Base-by-base conservation (phyloP, 2,329 filamentous ascomycete genomes). In the Fusarium sp. region DNA sequence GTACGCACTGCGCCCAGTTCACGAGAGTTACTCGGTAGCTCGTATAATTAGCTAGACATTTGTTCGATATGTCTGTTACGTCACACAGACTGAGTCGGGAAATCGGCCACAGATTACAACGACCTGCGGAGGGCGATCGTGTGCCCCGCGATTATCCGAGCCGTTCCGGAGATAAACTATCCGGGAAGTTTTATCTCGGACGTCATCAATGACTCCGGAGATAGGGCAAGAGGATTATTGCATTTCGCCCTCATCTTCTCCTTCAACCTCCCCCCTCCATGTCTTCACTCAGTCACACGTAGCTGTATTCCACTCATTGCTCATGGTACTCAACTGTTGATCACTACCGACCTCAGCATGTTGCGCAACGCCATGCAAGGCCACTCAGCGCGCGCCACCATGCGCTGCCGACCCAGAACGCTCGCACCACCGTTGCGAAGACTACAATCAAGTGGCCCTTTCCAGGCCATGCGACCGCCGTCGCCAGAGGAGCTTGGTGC, bases 401-500 rank as follows among this genome's bases (percentile, higher is more conserved):
- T 75, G 77, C 64, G 78, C 77, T 65, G 71, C 75, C 58, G 74
- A 75, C 35, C 79, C 82, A 39, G 84, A 84, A 69, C 92, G 90
- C 79, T 89, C 89, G n/a, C 24, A n/a, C 31, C 62, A 18, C 24
- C 65, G 44, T 63, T 65, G 50, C 78, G 79, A 63, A 73, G 74
- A 64, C 64, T 81, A 60, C 81, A 81, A 65, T 79, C 78, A 35
- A 76, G 79, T 39, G 75, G 75, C 13, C 85, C 85, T 67, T 93
- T 91, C 79, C 86, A 91, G 71, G 89, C 91, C 20, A 88, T 95
- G 75, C 87, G 89, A 1, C 95, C 95, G 11, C 95, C 95, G 1
- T 90, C 93, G 9, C 95, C 95, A 11, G 88, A 88, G 67, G 93
- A 93, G 41, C 88, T 98, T 35, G 94, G 94, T 57, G 90, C 89